Percentiles rank a stretch among this genome's conserved stretches.
phyloP scores from a whole-genome alignment of 257 asterid species.

The Galeopsis tetrahit region DNA sequence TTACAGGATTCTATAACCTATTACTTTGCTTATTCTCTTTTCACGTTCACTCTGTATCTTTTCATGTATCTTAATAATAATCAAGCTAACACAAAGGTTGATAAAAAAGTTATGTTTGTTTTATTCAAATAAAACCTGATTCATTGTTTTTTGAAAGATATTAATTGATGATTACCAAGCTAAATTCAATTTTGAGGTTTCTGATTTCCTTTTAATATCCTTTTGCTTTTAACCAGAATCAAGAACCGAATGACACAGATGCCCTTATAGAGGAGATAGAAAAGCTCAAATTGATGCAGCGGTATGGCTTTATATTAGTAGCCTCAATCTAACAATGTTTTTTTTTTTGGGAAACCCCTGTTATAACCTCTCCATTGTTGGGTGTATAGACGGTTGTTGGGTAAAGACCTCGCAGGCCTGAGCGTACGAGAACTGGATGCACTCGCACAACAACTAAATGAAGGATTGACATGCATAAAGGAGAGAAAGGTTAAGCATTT shows the following conservation, averaged over 20 bases:
- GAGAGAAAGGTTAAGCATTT: slow-evolving; percentile 64
- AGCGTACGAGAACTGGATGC: slow-evolving; percentile 55
- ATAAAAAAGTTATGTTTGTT: neutral
- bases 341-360: neutral
- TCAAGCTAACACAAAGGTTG: neutral
- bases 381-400: slow-evolving; percentile 61
- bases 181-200: slow-evolving; percentile 8
- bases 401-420: slow-evolving; percentile 62
- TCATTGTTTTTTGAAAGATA: neutral
- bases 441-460: slow-evolving; percentile 63
- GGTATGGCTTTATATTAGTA: slow-evolving; percentile 46
- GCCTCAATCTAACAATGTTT: slow-evolving; percentile 4
- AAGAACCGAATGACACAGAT: slow-evolving; percentile 52
- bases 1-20: neutral
- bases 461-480: slow-evolving; percentile 60
- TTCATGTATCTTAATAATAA: neutral
- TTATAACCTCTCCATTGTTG: slow-evolving; percentile 5
- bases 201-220: neutral
- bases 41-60: neutral
- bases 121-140: neutral
- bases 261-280: slow-evolving; percentile 60
- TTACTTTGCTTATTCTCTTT: neutral
- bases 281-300: slow-evolving; percentile 55
- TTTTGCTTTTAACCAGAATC: slow-evolving; percentile 37
- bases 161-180: neutral